Base-by-base conservation (phyloP, 306 rosid species). In the Glycine tomentella region DNA sequence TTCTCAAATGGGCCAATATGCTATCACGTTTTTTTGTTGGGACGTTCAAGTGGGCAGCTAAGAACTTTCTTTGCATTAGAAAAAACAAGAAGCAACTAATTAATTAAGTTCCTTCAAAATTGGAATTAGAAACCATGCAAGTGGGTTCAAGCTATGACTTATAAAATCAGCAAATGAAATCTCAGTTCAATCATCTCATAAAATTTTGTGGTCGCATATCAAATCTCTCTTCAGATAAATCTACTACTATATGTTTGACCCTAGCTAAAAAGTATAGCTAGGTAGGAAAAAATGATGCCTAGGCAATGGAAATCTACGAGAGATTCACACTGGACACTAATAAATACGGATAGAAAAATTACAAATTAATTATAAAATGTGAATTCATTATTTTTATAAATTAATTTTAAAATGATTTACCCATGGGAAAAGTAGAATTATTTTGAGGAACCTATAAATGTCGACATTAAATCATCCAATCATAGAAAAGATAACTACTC, bases 101-200 rank as follows among this genome's bases (percentile, higher is more conserved):
- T 0, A 36, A 63, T 52, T 14, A 58, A 59, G 64, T 49, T 58
- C 49, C 68, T 31, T 20, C 25, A 63, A 36, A 9, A 50, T 36
- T 70, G 61, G 67, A 38, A 38, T 38, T 38, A 7, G 61, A 69
- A 61, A 58, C 2, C 51, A 53, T 78, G 72, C 83, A 78, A 83
- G 86, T 78, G 80, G 79, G 42, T 46, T 36, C 40, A 4, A 36
- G 4, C 55, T 46, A 81, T 75, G 69, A 81, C 63, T 81, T 66
- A n/a, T 31, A 44, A 81, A 53, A 59, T 52, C 69, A 81, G 7
- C 61, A 36, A 64, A 49, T 53, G 20, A 9, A 34, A 80, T 63
- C 36, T 36, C 17, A 62, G 6, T 14, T 25, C 46, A 15, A 58
- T 8, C 36, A 34, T 48, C 52, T 63, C 31, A 25, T 12, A 14